A percentile compares a stretch with the other conserved stretches of the same genome.
Evolutionary conservation across 345 rosid genomes (phyloP).

Genomic region (Mercurialis annua): DNA sequence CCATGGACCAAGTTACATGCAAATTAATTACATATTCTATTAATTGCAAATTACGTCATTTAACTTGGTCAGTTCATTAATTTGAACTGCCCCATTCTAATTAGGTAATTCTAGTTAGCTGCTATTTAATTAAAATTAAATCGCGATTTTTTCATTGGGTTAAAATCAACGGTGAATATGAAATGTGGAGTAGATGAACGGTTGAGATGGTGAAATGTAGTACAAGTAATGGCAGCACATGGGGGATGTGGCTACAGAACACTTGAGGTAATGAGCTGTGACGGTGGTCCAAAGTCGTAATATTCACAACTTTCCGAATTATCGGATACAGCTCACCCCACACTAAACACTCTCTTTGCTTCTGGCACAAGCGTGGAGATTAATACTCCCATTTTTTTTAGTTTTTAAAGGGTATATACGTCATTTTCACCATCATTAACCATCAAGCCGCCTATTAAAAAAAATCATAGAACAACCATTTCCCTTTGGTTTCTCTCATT

Average conservation of each 20-base stretch:
- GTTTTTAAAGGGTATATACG: slow-evolving; percentile 21
- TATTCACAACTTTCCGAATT: slow-evolving; percentile 18
- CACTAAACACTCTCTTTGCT: slow-evolving; percentile 13
- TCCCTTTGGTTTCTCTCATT: neutral
- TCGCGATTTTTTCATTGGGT: too few relatives aligned
- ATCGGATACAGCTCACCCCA: slow-evolving; percentile 47
- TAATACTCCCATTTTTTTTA: neutral
- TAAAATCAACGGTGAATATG: neutral
- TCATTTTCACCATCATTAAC: neutral
- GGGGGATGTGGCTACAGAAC: slow-evolving; percentile 4
- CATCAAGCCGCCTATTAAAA: neutral
- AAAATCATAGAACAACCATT: slow-evolving; percentile 3
- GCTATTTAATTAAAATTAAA: neutral
- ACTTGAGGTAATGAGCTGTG: slow-evolving; percentile 37
- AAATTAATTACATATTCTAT: too few relatives aligned
- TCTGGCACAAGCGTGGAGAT: slow-evolving; percentile 27
- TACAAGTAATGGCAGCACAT: slow-evolving; percentile 14
- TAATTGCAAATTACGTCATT: too few relatives aligned
- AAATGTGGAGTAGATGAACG: neutral
- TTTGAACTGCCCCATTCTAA: neutral
- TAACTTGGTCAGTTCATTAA: neutral
- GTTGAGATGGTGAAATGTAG: slow-evolving; percentile 11
- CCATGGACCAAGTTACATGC: too few relatives aligned
- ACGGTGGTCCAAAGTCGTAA: slow-evolving; percentile 54
- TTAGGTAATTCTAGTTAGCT: neutral